These are phyloP conservation scores for Choanephora cucurbitarum DNA, from an alignment of 371 early-diverging fungal species.

Conservation along the genomic window DNA sequence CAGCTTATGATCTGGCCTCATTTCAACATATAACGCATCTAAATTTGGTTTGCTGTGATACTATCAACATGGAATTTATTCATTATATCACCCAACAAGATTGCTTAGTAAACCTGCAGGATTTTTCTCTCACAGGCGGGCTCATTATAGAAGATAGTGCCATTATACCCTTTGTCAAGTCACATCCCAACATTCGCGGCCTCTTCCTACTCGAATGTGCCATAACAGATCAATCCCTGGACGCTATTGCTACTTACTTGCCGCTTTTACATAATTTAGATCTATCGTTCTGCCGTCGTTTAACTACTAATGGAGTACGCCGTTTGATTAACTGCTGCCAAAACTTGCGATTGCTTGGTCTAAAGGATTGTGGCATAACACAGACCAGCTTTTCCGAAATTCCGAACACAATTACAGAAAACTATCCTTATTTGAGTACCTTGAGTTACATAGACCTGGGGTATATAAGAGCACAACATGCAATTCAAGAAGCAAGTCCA, in stretches of 20 bases:
- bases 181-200: slow-evolving; percentile 28
- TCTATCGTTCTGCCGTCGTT: slow-evolving; percentile 33
- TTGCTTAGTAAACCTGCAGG: slow-evolving; percentile 26
- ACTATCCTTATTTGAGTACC: slow-evolving; percentile 20
- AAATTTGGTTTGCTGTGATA: slow-evolving; percentile 41
- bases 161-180: slow-evolving; percentile 37
- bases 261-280: slow-evolving; percentile 34
- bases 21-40: slow-evolving; percentile 33
- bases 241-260: slow-evolving; percentile 27
- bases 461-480: slow-evolving; percentile 12
- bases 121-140: slow-evolving; percentile 41
- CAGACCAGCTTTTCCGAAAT: slow-evolving; percentile 38
- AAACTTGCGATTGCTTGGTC: slow-evolving; percentile 38
- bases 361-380: slow-evolving; percentile 35
- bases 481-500: not conserved
- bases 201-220: slow-evolving; percentile 40
- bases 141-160: slow-evolving; percentile 31
- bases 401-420: slow-evolving; percentile 7
- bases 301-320: slow-evolving; percentile 34
- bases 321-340: slow-evolving; percentile 22
- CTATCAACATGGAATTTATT: slow-evolving; percentile 24
- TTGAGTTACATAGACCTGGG: slow-evolving; percentile 16
- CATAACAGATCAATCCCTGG: slow-evolving; percentile 39
- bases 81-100: slow-evolving; percentile 8
- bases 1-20: slow-evolving; percentile 38